These are phyloP conservation scores for Cercospora sojina DNA, from an alignment of 2,329 filamentous ascomycete genomes.

Conservation along the genomic window DNA sequence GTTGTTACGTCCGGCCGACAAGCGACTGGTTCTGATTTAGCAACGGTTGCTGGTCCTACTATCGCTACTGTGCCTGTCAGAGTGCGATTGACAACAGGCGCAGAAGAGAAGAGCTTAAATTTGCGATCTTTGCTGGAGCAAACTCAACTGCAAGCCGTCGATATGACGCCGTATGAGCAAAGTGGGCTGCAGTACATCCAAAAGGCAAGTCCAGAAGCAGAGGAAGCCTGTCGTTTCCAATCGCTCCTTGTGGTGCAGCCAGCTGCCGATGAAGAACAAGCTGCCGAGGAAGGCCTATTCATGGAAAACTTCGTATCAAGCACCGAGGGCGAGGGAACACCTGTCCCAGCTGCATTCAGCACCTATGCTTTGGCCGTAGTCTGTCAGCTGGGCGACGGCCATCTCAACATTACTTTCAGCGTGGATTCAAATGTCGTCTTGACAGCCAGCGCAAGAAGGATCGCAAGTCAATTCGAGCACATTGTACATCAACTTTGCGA, in stretches of 20 bases:
- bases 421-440: background rate
- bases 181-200: slow-evolving; percentile 8
- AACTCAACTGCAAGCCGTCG: background rate
- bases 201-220: background rate
- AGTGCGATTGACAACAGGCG: background rate
- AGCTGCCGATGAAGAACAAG: background rate
- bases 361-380: background rate
- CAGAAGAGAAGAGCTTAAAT: background rate
- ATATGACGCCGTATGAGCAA: slow-evolving; percentile 21
- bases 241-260: slow-evolving; percentile 52
- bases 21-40: background rate
- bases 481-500: background rate
- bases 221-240: slow-evolving; percentile 54
- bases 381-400: background rate
- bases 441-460: background rate
- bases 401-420: background rate
- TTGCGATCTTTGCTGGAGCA: background rate
- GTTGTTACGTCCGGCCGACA: background rate
- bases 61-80: background rate
- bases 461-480: background rate
- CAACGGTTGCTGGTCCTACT: background rate
- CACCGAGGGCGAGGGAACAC: background rate
- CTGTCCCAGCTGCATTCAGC: background rate
- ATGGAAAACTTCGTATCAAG: background rate
- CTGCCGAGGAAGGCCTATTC: background rate